Evolutionary conservation across 139 green algal species (phyloP).

Genomic region (Chlamydomonas schloesseri): DNA sequence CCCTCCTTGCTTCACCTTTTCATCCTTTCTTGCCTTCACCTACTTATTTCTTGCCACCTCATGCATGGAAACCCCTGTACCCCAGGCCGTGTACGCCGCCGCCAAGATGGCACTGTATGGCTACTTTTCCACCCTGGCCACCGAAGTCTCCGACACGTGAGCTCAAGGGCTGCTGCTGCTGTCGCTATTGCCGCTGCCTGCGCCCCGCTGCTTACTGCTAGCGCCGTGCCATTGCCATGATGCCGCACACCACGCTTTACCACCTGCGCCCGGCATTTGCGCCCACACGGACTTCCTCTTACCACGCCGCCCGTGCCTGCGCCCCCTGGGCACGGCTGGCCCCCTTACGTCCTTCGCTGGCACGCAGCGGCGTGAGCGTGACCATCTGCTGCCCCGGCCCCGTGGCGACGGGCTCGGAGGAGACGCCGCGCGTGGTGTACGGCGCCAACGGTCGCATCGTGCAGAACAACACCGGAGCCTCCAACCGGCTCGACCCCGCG

Average conservation of each 20-base stretch:
- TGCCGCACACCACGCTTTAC: no score
- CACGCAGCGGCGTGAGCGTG: slow-evolving; percentile 71
- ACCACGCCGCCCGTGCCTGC: no score
- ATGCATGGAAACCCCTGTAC: no score
- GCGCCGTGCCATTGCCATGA: background rate
- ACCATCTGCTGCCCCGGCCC: slow-evolving; percentile 88
- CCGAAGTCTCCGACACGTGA: slow-evolving; percentile 75
- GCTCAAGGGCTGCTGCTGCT: background rate
- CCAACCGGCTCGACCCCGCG: slow-evolving; percentile 16
- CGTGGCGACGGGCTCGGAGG: slow-evolving; percentile 52
- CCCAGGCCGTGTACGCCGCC: slow-evolving; percentile 73
- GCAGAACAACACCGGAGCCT: slow-evolving; percentile 36
- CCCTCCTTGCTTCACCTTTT: no score
- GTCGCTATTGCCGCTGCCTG: background rate
- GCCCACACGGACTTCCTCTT: no score
- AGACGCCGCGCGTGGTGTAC: slow-evolving; percentile 68
- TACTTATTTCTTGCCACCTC: no score
- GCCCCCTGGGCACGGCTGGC: no score
- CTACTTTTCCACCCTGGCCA: slow-evolving; percentile 82
- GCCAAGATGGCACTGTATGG: slow-evolving; percentile 80
- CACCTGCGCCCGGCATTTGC: no score
- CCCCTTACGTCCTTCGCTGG: no score
- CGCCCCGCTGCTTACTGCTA: background rate
- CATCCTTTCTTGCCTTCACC: no score
- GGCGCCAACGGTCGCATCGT: slow-evolving; percentile 52